A percentile compares a stretch with the other conserved stretches of the same genome.
These are phyloP conservation scores for Leishmania braziliensis DNA, from an alignment of 208 protist genomes.

Conservation along the genomic window DNA sequence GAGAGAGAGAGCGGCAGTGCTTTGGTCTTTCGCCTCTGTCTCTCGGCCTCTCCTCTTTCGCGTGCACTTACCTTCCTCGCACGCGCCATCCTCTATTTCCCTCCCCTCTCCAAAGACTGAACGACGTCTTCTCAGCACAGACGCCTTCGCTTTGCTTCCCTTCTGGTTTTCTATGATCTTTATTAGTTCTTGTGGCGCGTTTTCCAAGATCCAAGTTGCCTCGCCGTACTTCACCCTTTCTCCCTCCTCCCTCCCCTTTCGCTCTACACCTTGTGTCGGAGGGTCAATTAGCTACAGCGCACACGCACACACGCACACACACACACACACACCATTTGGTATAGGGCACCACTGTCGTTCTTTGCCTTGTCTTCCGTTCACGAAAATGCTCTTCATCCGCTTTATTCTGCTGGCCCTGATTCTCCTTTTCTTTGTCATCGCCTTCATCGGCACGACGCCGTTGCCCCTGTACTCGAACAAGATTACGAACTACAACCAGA, in stretches of 20 bases:
- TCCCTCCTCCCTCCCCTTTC: neutral
- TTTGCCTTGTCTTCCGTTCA: neutral
- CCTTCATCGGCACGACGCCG: conserved; percentile 43
- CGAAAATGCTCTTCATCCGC: conserved; percentile 36
- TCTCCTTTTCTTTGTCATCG: conserved; percentile 34
- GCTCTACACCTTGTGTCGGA: neutral
- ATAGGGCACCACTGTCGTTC: neutral
- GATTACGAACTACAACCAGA: conserved; percentile 29
- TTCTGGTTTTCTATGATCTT: neutral
- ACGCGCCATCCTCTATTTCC: neutral
- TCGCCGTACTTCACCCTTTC: neutral
- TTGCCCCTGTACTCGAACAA: conserved; percentile 41
- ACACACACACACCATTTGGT: neutral
- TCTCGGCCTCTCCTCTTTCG: too few relatives aligned
- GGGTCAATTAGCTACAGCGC: neutral
- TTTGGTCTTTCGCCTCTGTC: neutral
- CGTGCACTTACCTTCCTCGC: neutral
- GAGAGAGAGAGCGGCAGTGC: neutral
- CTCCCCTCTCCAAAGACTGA: neutral
- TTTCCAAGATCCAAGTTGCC: neutral
- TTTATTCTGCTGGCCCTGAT: conserved; percentile 39
- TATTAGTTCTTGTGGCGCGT: neutral
- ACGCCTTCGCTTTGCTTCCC: neutral
- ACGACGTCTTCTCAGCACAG: neutral
- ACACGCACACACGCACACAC: conserved; percentile 1